Evolutionary conservation across 441 rosid species (phyloP), one percentile per base, ranked within the genome.

Genomic region (Lepidium campestre): DNA sequence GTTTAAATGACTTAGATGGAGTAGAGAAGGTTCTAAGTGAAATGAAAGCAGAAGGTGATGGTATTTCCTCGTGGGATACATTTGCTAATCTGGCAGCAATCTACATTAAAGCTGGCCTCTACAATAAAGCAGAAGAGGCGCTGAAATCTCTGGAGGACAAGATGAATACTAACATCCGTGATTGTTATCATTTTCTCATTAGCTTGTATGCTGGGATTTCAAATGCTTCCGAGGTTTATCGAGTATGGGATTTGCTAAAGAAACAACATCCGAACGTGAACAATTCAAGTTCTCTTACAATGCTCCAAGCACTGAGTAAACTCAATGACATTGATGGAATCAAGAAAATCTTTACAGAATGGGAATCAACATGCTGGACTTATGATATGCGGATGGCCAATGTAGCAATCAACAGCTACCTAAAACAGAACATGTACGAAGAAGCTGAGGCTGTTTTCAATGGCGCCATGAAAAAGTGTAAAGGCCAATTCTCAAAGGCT

Each of bases 181-280:
- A 88, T 55, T 74, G 85, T 1, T 85, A 83, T 65, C 94, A 84
- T 79, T 90, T 68, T 60, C 83, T 93, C 57, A 82, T 90, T 31
- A 86, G 83, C 40, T 50, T 90, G 59, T 90, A 88, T 61, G 79
- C 86, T 5, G 73, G 81, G n/a, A 78, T 79, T 12, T 67, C 78
- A 13, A 87, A 93, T 55, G 75, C 66, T 10, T 65, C 56, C 0
- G 90, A 84, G 80, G 94, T 88, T 10, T 56, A 79, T 22, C 71
- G 96, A 27, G 80, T 85, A 1, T 93, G 97, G 96, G 71, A 70
- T 17, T 25, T 75, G 67, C 32, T 88, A 31, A 90, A 83, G 73
- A 68, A 73, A 4, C 69, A 57, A 34, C 81, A 80, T 39, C 59
- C 73, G 4, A 13, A 6, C 3, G 70, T 79, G 8, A 75, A 74